Evolutionary conservation across 139 green algal genomes (phyloP), one percentile per base, ranked within the genome.

Genomic region (Ettlia oleoabundans): DNA sequence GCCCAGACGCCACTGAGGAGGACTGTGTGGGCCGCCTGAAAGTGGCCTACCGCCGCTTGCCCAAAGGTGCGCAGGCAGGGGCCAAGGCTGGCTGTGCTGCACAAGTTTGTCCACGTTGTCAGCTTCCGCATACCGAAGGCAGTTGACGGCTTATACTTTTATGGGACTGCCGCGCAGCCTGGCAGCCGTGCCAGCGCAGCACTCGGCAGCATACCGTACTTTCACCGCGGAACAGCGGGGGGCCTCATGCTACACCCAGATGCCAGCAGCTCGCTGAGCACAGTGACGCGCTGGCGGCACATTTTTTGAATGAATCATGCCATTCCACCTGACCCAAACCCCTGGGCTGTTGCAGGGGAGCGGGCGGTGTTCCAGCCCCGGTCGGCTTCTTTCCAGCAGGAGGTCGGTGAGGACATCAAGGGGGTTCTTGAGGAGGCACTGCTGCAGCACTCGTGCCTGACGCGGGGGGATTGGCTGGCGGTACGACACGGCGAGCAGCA

Each of bases 381-480:
- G 66, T 76, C 83, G 1, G 84, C 89, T 10, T 77, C 66, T 4
- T 97, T 97, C 81, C 94, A 97, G 67, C 86, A 93, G 58, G 87
- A 76, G 35, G 88, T 92, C 15, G 86, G 73, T 0, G 80, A 81
- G 2, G 51, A 77, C 55, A 82, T 82, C 22, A 38, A 71, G 0
- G 62, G 26, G 28, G 87, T 89, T 55, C 85, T 98, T 80, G 93
- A 97, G 82, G 70, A 30, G 1, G 86, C 86, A 37, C 86, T 98
- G 70, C 69, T 86, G 51, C 73, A 80, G 73, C 73, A 80, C 53
- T 80, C 73, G 52, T 80, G 73, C 73, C 73, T 80, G 7, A 96
- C 67, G 0, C 84, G 92, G 70, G 94, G 93, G 22, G 93, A 97
- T 83, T 93, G 90, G 87, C 10, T 97, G 15, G 61, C 80, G 35